Evolutionary conservation across 768 basidiomycete species (phyloP).

Genomic region (Pleurotus pulmonarius): DNA sequence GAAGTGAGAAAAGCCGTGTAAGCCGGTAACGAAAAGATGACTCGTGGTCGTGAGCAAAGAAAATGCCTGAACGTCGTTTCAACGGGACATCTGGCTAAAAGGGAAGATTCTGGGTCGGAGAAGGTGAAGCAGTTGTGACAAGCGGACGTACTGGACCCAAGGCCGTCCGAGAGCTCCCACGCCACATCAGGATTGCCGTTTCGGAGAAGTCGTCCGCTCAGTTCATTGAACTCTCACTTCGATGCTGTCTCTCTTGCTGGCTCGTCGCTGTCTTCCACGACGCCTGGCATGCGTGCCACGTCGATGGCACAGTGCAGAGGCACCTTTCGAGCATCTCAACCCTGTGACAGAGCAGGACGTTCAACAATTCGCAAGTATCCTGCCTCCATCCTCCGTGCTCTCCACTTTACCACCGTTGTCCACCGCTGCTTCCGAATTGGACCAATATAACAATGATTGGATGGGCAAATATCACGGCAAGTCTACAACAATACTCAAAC

Average conservation of each 20-base stretch:
- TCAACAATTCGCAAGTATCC: conserved; percentile 62
- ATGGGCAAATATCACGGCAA: conserved; percentile 92
- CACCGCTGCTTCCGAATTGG: conserved; percentile 59
- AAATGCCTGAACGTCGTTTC: background rate
- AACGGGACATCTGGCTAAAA: background rate
- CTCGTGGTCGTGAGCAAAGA: background rate
- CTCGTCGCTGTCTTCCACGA: conserved; percentile 16
- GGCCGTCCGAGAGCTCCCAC: too few species aligned
- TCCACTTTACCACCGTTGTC: conserved; percentile 58
- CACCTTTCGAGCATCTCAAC: conserved; percentile 30
- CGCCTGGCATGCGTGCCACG: conserved; percentile 11
- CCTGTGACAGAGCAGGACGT: conserved; percentile 57
- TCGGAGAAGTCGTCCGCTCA: too few species aligned
- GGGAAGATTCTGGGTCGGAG: background rate
- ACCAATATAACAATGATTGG: conserved; percentile 87
- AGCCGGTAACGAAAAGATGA: conserved; percentile 2
- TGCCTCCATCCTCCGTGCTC: conserved; percentile 60
- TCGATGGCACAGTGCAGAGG: conserved; percentile 20
- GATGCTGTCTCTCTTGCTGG: background rate
- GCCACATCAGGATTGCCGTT: too few species aligned
- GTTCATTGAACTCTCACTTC: too few species aligned
- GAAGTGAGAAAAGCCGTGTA: conserved; percentile 6
- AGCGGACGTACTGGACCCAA: too few species aligned
- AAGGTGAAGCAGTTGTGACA: background rate
- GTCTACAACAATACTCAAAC: conserved; percentile 83